Conservation (phyloP, 2,329 filamentous ascomycete genomes). For the Sordariomycetes sp. region DNA sequence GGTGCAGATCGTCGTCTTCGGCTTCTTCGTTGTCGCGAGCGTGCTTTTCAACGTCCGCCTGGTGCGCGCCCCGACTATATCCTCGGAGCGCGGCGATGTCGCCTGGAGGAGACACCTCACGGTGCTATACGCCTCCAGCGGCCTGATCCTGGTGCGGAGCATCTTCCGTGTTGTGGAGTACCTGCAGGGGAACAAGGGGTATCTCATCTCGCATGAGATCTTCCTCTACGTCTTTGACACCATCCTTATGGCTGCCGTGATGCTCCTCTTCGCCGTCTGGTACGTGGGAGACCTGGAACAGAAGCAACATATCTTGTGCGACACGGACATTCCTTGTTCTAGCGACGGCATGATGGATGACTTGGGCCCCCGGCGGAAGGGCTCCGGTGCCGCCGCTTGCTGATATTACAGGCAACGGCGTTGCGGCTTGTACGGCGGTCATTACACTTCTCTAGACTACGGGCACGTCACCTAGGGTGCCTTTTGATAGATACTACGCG, state of each 20-base stretch:
- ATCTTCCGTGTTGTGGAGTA: slow-evolving; percentile 38
- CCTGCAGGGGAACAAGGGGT: slow-evolving; percentile 26
- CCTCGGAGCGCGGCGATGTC: slow-evolving; percentile 5
- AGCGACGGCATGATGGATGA: too few relatives aligned
- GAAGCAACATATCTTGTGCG: too few relatives aligned
- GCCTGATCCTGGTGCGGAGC: slow-evolving; percentile 31
- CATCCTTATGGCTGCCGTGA: slow-evolving; percentile 19
- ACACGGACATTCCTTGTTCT: too few relatives aligned
- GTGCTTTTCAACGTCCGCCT: slow-evolving; percentile 27
- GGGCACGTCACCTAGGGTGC: too few relatives aligned
- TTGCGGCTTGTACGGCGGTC: too few relatives aligned
- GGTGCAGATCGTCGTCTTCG: slow-evolving; percentile 42
- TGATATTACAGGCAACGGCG: too few relatives aligned
- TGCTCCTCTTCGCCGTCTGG: slow-evolving; percentile 17
- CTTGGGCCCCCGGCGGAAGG: too few relatives aligned
- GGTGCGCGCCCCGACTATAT: slow-evolving; percentile 9
- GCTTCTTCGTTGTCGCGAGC: slow-evolving; percentile 36
- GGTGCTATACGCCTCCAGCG: slow-evolving; percentile 19
- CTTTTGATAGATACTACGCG: too few relatives aligned
- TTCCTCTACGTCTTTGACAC: slow-evolving; percentile 34
- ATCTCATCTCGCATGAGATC: slow-evolving; percentile 26
- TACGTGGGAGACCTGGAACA: too few relatives aligned
- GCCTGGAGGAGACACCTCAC: slow-evolving; percentile 19
- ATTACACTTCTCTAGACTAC: too few relatives aligned
- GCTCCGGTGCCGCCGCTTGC: too few relatives aligned